A percentile compares a stretch with the other conserved stretches of the same genome.
phyloP scores from a whole-genome alignment of 2,329 filamentous ascomycete genomes.

The Bipolaris gigantea region DNA sequence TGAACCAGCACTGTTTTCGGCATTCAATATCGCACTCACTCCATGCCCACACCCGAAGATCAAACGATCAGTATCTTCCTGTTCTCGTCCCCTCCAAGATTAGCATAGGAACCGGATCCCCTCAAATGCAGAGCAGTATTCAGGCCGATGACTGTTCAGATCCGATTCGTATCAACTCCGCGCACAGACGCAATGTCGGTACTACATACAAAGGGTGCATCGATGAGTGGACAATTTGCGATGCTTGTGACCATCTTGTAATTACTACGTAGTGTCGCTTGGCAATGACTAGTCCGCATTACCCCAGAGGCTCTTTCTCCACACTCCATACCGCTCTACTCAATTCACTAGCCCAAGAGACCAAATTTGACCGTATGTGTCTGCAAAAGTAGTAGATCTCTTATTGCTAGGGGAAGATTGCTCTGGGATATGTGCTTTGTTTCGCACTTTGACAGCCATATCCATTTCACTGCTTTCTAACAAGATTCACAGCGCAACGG shows the following conservation, averaged over 20 bases:
- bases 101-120: too few species aligned
- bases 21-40: too few species aligned
- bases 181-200: background rate
- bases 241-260: background rate
- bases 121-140: too few species aligned
- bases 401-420: fast-evolving
- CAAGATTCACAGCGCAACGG: slow-evolving; percentile 1
- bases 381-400: background rate
- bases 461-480: background rate
- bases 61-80: too few species aligned
- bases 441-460: background rate
- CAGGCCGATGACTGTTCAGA: too few species aligned
- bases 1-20: background rate
- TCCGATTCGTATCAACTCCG: background rate
- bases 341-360: background rate
- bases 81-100: too few species aligned
- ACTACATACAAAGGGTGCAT: background rate
- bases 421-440: fast-evolving
- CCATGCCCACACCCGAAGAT: too few species aligned
- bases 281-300: slow-evolving; percentile 10
- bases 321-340: slow-evolving; percentile 4
- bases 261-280: slow-evolving; percentile 4
- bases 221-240: background rate
- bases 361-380: background rate
- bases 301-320: slow-evolving; percentile 12